These are phyloP conservation scores for Neonectria punicea DNA, from an alignment of 2,329 filamentous ascomycete genomes.

Conservation along the genomic window DNA sequence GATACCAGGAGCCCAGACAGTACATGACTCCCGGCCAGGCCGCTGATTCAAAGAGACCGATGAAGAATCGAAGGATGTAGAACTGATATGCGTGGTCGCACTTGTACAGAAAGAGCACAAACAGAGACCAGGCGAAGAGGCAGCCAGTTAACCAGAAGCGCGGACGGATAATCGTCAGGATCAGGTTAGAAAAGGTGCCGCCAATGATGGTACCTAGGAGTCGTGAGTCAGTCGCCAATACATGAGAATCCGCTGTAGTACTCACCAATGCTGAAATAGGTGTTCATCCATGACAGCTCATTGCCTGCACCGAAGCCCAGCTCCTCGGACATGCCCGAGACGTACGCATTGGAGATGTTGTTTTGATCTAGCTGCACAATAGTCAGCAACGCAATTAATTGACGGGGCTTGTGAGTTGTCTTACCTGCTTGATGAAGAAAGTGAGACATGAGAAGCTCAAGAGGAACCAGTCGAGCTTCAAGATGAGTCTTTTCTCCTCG, in stretches of 20 bases:
- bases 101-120: conserved; percentile 53
- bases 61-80: conserved; percentile 62
- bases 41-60: conserved; percentile 65
- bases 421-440: conserved; percentile 56
- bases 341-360: conserved; percentile 61
- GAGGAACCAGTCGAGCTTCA: conserved; percentile 62
- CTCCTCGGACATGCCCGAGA: conserved; percentile 59
- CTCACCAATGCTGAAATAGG: conserved; percentile 57
- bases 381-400: conserved; percentile 8
- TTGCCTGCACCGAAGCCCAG: conserved; percentile 54
- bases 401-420: not conserved
- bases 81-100: conserved; percentile 50
- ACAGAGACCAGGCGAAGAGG: conserved; percentile 51
- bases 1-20: conserved; percentile 69
- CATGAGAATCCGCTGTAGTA: not conserved
- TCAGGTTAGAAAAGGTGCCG: conserved; percentile 54
- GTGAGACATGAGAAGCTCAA: conserved; percentile 51
- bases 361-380: conserved; percentile 52
- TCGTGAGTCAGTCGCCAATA: not conserved
- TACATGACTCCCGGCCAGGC: conserved; percentile 66
- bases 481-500: conserved; percentile 57
- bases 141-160: conserved; percentile 55
- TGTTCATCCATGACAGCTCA: conserved; percentile 58
- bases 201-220: conserved; percentile 52
- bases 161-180: conserved; percentile 56